These are phyloP conservation scores for Halenospora varia DNA, from an alignment of 495 filamentous ascomycete species.

Conservation along the genomic window DNA sequence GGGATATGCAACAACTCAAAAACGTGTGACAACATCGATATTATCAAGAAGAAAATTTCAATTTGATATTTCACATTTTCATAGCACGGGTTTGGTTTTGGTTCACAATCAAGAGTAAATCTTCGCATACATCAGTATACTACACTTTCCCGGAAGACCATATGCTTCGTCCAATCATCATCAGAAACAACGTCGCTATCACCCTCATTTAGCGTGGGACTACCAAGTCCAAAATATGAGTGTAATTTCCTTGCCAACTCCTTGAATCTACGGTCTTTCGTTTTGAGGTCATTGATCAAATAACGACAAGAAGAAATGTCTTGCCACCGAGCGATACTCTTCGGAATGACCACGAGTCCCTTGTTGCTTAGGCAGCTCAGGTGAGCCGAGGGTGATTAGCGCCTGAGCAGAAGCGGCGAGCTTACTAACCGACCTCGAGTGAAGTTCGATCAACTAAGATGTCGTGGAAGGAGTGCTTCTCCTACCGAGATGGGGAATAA, in stretches of 20 bases:
- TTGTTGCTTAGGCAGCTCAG: neutral
- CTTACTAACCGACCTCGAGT: neutral
- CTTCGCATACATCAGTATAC: neutral
- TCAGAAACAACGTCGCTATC: neutral
- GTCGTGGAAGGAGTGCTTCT: too few relatives aligned
- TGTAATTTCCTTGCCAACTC: neutral
- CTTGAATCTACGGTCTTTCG: neutral
- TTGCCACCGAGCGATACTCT: neutral
- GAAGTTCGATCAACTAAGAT: too few relatives aligned
- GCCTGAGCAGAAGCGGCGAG: neutral
- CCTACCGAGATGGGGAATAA: too few relatives aligned
- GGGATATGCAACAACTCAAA: neutral
- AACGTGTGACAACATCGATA: neutral
- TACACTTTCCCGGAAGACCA: neutral
- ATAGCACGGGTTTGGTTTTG: neutral
- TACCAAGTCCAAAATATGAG: neutral
- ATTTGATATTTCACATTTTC: neutral
- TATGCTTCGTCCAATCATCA: neutral
- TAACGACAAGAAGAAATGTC: neutral
- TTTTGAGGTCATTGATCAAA: neutral
- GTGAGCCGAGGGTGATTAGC: too few relatives aligned
- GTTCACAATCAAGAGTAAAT: neutral
- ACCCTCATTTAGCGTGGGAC: neutral
- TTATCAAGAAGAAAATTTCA: neutral
- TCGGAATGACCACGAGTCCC: neutral